Base-by-base conservation (phyloP, 2,329 filamentous ascomycete species). In the Claviceps sorghi region DNA sequence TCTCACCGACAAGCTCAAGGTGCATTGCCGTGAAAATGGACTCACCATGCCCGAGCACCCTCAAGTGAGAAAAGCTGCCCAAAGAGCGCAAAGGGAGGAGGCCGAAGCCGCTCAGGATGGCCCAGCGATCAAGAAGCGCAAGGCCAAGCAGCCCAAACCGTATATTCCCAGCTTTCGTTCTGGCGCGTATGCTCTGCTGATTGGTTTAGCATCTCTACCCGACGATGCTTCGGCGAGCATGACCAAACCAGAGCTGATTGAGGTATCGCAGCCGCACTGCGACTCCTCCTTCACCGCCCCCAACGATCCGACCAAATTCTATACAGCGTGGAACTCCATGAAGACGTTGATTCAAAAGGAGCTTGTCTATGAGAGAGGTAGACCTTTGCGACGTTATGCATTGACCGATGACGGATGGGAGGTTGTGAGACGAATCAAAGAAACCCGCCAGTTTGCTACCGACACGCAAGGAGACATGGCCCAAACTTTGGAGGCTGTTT, bases 271-370 rank as follows among this genome's bases (percentile, higher is more conserved):
- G 60, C 78, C 78, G 7, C 73, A 86, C 63, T 88, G 83, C 59
- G 84, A 90, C 61, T 69, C 82, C 2, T 89, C 85, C 0, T 89
- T 88, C 59, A 83, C 77, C 0, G 79, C 77, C 0, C 82, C 84
- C 0, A 73, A 70, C 42, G 83, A 87, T 51, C 72, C 84, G 0
- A 82, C 75, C 11, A 84, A 82, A 53, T 86, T 79, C 59, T 86
- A 87, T 59, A 91, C 86, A 0, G 87, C 87, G 0, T 93, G 86
- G 86, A 84, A 79, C 60, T 88, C 86, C 1, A 89, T 91, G 76
- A 87, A 86, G 62, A 88, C 83, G 0, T 68, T 93, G 34, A 58
- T 82, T 5, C 74, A 80, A 51, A 88, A 90, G 62, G 84, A 88
- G 53, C 69, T 90, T 3, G 84, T 90, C 0, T 82, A 81, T 53